Evolutionary conservation across 306 rosid genomes (phyloP).

Genomic region (Psophocarpus tetragonolobus): DNA sequence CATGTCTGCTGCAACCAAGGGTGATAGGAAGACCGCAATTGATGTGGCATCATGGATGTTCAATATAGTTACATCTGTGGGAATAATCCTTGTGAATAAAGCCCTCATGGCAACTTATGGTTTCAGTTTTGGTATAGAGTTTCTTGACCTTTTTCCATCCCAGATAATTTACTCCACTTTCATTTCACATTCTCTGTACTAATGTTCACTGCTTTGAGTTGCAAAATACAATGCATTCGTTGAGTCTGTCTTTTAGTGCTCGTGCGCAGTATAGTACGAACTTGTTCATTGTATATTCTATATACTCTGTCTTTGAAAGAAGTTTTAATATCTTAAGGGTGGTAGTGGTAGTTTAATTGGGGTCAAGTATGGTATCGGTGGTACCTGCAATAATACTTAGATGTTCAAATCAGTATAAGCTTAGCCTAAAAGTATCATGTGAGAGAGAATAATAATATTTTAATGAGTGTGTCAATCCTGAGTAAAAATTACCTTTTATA

Average conservation of each 20-base stretch:
- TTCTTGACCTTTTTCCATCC: neutral
- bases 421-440: too few relatives aligned
- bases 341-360: neutral
- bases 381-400: too few relatives aligned
- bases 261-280: neutral
- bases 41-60: conserved; percentile 82
- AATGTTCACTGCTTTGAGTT: conserved; percentile 3
- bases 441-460: too few relatives aligned
- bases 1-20: conserved; percentile 59
- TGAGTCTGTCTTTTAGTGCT: conserved; percentile 14
- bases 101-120: conserved; percentile 74
- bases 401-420: too few relatives aligned
- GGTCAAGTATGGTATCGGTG: neutral
- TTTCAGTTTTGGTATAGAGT: conserved; percentile 64
- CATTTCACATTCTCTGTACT: neutral
- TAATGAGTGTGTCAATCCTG: too few relatives aligned
- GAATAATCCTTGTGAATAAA: conserved; percentile 75
- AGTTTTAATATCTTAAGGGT: neutral
- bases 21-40: conserved; percentile 53
- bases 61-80: conserved; percentile 78
- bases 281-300: neutral
- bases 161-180: neutral
- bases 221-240: conserved; percentile 7
- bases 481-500: too few relatives aligned
- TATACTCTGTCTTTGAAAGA: too few relatives aligned